phyloP scores from a whole-genome alignment of 164 flowering plant genomes.

The Vitis rupestris region DNA sequence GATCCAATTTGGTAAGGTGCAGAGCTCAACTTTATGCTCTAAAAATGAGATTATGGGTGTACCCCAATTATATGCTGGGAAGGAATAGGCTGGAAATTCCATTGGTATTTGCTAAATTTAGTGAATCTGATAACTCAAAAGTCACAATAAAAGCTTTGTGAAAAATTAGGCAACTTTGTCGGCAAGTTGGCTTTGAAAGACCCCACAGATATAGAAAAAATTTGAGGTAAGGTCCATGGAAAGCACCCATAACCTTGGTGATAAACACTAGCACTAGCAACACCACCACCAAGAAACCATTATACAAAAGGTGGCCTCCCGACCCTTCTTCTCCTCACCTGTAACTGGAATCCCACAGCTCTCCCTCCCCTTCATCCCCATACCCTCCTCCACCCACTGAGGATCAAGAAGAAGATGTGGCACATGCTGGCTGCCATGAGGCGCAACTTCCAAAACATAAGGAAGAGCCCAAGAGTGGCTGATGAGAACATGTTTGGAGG shows the following conservation, averaged over 20 bases:
- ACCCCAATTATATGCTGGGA: no score
- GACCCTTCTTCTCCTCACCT: not conserved
- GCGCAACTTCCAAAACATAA: slow-evolving; percentile 33
- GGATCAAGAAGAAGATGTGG: slow-evolving; percentile 23
- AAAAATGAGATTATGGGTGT: no score
- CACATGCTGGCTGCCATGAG: slow-evolving; percentile 25
- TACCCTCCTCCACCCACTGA: not conserved
- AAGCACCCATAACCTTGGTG: slow-evolving; percentile 24
- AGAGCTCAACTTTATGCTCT: no score
- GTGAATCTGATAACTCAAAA: no score
- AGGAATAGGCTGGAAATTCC: no score
- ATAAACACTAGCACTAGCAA: slow-evolving; percentile 37
- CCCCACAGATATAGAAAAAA: slow-evolving; percentile 25
- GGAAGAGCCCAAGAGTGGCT: slow-evolving; percentile 46
- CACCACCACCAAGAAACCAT: slow-evolving; percentile 23
- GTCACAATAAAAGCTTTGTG: no score
- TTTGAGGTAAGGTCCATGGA: slow-evolving; percentile 18
- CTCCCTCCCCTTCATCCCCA: not conserved
- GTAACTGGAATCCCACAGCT: not conserved
- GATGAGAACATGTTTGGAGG: slow-evolving; percentile 52
- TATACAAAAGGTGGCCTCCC: slow-evolving; percentile 7
- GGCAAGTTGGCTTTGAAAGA: slow-evolving; percentile 20
- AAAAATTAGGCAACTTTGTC: slow-evolving; percentile 23
- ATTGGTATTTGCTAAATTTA: no score
- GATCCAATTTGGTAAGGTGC: no score